Evolutionary conservation across 2,329 filamentous ascomycete species (phyloP).

Genomic region (Scytalidium lignicola): DNA sequence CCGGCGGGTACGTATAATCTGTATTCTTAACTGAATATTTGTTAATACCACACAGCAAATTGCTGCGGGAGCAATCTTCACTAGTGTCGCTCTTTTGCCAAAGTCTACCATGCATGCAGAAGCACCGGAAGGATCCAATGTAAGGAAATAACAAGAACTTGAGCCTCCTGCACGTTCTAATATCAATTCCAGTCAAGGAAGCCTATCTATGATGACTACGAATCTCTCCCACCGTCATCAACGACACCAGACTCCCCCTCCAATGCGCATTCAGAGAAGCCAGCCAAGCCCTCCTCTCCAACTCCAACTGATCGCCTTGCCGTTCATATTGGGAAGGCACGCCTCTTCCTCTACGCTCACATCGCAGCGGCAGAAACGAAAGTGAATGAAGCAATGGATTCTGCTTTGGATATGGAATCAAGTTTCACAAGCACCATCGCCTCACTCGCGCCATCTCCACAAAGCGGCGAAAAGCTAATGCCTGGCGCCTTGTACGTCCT

Average conservation of each 20-base stretch:
- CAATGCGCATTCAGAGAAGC: constrained; percentile 11
- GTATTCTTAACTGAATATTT: constrained; percentile 8
- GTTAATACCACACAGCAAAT: constrained; percentile 35
- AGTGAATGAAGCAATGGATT: constrained; percentile 77
- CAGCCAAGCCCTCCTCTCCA: constrained; percentile 41
- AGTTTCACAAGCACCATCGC: constrained; percentile 86
- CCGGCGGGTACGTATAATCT: constrained; percentile 39
- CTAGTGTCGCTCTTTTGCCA: constrained; percentile 41
- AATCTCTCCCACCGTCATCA: constrained; percentile 31
- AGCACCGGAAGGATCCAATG: constrained; percentile 25
- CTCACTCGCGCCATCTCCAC: constrained; percentile 77
- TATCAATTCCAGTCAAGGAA: constrained; percentile 43
- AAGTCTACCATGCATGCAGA: constrained; percentile 44
- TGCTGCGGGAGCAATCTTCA: constrained; percentile 34
- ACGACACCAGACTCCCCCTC: constrained; percentile 16
- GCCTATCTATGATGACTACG: constrained; percentile 77
- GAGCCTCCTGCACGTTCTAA: constrained; percentile 5
- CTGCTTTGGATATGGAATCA: constrained; percentile 78
- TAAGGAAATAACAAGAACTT: constrained; percentile 10
- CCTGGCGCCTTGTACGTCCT: constrained; percentile 89
- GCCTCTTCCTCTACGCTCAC: constrained; percentile 74
- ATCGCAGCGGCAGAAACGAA: constrained; percentile 71
- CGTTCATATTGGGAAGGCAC: constrained; percentile 70
- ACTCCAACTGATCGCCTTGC: constrained; percentile 89
- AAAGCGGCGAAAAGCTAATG: constrained; percentile 83